Base-by-base conservation (phyloP, 768 basidiomycete species). In the Termitomyces sp. region DNA sequence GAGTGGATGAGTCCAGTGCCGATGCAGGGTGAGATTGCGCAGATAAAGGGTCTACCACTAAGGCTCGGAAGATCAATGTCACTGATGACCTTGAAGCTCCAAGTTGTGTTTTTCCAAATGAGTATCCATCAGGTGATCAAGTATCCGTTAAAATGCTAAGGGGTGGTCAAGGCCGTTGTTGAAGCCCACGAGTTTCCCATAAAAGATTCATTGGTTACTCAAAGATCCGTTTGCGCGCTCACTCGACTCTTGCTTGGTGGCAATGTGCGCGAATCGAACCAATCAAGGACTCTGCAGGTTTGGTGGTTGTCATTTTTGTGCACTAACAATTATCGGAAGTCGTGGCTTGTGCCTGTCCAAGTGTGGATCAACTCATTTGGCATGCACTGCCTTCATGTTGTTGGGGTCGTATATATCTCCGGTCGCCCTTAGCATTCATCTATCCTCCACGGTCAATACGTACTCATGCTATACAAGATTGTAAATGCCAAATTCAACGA, bases 401-500 rank as follows among this genome's bases (percentile, higher is more conserved):
- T 19, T 19, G 40, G 35, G 16, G 35, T 40, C 12, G 19, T 48
- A 34, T 48, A 48, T 21, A 48, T 34, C 12, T 48, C 47, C 28
- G 46, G 14, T 7, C 14, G 6, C 23, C 21, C 30, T n/a, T 25
- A 7, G 5, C 32, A 25, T 52, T 28, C 32, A 32, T 25, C 41
- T 21, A 2, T 37, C 10, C 32, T 23, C 27, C 32, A 16, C 34
- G 1, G 16, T 23, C 32, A 32, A 34, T 27, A 25, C 44, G 7
- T 19, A 39, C 21, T 21, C 41, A 59, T 59, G 58, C 35, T 50
- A 8, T 55, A 59, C 19, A 51, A 47, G 49, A 51, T 55, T 6
- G 47, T 59, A 30, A 59, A 59, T n/a, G 58, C 54, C 17, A 59
- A 55, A n/a, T 59, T 59, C 17, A 56, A 25, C 19, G 55, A 56